Base-by-base conservation (phyloP, 2,329 filamentous ascomycete genomes). In the Didymosphaeria variabile region DNA sequence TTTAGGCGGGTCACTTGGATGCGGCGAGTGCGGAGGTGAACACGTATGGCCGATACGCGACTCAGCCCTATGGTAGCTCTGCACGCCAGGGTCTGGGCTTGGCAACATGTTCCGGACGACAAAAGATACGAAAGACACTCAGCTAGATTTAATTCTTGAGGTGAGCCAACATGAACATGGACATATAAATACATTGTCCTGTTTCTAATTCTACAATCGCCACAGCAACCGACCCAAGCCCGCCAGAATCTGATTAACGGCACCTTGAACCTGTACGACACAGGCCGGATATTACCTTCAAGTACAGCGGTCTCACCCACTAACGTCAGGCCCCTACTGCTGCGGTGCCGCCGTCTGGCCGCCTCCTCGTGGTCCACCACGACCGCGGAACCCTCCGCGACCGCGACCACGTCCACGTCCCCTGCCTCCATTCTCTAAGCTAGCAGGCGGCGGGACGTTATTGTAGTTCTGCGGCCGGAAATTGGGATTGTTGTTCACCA, bases 401-500 rank as follows among this genome's bases (percentile, higher is more conserved):
- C 53, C 53, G 31, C 53, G 53, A 26, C 53, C 53, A 2, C 53
- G 53, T 15, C 53, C 53, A 46, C 53, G 53, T 12, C 53, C 53
- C 38, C 42, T 46, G 12, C 53, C 42, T 17, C 53, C 59, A 38
- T 66, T 70, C 51, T 79, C 74, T 42, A 79, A 58, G 21, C 63
- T 76, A 19, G 75, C 67, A 6, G 78, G 78, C 7, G 78, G 78
- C 10, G 78, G 74, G 2, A 78, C 77, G 49, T 68, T 75, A 17
- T 67, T 74, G 66, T 80, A 80, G 60, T 71, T 74, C 55, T 85
- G 83, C 5, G 86, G 84, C 31, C 81, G 79, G 77, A 88, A 88
- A 54, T 82, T 80, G 1, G 84, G 84, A 70, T 87, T 88, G 68
- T 85, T 82, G 58, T 80, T 74, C 17, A 87, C 71, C 2, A 88